These are phyloP conservation scores for Eucalyptus erythrocorys DNA, from an alignment of 345 rosid species.

Conservation along the genomic window DNA sequence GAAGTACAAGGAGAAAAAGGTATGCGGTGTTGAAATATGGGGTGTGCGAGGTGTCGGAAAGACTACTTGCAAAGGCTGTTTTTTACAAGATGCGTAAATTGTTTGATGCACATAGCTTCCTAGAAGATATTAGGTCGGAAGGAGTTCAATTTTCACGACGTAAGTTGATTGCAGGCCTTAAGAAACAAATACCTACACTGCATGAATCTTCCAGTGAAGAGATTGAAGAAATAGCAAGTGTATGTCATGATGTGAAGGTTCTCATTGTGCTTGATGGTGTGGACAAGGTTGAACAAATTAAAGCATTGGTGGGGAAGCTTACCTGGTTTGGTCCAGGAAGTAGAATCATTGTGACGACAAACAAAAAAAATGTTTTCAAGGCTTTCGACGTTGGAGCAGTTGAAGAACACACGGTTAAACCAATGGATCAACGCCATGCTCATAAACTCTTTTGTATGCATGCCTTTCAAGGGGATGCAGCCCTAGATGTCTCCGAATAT, in stretches of 20 bases:
- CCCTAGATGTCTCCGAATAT: not conserved
- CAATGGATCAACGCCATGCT: not conserved
- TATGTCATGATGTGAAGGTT: not conserved
- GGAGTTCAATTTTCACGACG: not conserved
- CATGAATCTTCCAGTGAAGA: not conserved
- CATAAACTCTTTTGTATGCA: not conserved
- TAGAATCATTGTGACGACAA: not conserved
- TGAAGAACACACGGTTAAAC: not conserved
- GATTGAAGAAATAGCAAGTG: not conserved
- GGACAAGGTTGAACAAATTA: not conserved
- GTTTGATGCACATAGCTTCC: not conserved
- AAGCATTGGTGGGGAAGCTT: fast-evolving
- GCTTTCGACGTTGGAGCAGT: not conserved
- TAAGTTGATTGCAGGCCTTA: not conserved
- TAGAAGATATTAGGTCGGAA: no score
- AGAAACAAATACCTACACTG: fast-evolving
- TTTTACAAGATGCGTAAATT: not conserved
- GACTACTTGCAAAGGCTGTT: not conserved
- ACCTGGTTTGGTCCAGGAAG: not conserved
- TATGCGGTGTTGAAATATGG: not conserved
- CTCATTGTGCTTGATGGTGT: not conserved
- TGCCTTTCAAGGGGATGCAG: not conserved
- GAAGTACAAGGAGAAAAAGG: not conserved
- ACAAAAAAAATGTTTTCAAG: no score
- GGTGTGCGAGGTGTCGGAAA: not conserved